These are phyloP conservation scores for Populus tremula DNA, from an alignment of 345 rosid genomes.

Conservation along the genomic window DNA sequence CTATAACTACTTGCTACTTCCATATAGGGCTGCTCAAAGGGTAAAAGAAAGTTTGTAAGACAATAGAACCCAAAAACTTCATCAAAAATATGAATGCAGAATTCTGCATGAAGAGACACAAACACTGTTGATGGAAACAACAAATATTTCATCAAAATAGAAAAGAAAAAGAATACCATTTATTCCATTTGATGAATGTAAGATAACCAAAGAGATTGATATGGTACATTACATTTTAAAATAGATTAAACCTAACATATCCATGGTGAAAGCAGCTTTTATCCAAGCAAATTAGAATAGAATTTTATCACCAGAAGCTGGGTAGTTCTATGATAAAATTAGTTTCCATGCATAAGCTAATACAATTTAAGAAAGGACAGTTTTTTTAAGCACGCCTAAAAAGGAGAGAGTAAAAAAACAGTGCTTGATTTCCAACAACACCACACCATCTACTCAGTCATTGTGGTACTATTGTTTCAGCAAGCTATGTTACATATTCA, in stretches of 20 bases:
- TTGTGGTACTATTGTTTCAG: too few relatives aligned
- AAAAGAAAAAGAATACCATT: too few relatives aligned
- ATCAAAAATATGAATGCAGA: background rate
- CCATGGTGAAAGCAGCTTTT: background rate
- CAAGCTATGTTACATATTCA: too few relatives aligned
- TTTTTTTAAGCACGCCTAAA: too few relatives aligned
- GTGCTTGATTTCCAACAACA: too few relatives aligned
- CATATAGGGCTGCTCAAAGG: conserved; percentile 53
- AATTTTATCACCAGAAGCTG: background rate
- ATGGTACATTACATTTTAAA: background rate
- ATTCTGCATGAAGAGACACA: background rate
- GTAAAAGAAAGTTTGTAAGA: background rate
- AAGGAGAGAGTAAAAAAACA: too few relatives aligned
- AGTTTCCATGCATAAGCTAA: background rate
- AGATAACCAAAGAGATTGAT: background rate
- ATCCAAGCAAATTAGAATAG: background rate
- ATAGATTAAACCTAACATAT: background rate
- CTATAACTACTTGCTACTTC: conserved; percentile 65
- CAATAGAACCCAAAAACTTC: background rate
- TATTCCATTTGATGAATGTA: too few relatives aligned
- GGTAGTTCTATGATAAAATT: background rate
- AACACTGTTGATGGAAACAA: background rate
- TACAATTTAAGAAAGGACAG: too few relatives aligned
- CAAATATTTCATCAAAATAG: background rate
- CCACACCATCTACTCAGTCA: too few relatives aligned